Conservation (phyloP, 1,284 basidiomycete species). For the Microbotryum scabiosae region DNA sequence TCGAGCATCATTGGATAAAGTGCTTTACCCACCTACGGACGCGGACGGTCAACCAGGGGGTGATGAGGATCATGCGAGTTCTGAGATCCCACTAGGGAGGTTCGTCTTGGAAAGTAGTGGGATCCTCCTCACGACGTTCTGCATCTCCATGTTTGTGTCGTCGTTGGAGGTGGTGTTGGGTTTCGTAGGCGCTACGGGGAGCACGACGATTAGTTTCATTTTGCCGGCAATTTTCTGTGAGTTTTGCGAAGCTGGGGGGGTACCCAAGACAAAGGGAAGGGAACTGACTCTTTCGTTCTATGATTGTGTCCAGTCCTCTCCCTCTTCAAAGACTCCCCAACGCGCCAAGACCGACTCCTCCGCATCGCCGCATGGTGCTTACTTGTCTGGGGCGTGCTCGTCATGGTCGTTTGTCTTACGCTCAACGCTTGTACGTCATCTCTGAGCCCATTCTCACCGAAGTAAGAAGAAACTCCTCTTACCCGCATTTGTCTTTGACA, state of each 20-base stretch:
- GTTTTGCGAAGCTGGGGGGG: constrained; percentile 33
- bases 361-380: constrained; percentile 59
- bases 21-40: constrained; percentile 48
- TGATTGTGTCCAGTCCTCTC: constrained; percentile 28
- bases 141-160: constrained; percentile 72
- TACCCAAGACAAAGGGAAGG: not conserved
- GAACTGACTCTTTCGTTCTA: not conserved
- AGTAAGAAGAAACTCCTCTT: too few species aligned
- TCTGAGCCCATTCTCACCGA: too few species aligned
- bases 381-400: constrained; percentile 63
- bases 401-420: constrained; percentile 68
- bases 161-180: constrained; percentile 72
- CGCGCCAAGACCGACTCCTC: constrained; percentile 50
- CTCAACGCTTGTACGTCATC: constrained; percentile 28
- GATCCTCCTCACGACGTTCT: constrained; percentile 56
- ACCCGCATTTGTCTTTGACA: too few species aligned
- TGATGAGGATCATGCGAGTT: constrained; percentile 33
- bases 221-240: constrained; percentile 72
- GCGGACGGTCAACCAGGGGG: constrained; percentile 19
- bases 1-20: constrained; percentile 83
- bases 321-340: constrained; percentile 57
- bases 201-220: constrained; percentile 93
- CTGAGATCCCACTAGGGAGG: constrained; percentile 48
- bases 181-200: constrained; percentile 94
- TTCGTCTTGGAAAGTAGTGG: constrained; percentile 64